A percentile compares a stretch with the other conserved stretches of the same genome.
phyloP scores from a whole-genome alignment of 164 flowering plant genomes.

The Hamamelis virginiana region DNA sequence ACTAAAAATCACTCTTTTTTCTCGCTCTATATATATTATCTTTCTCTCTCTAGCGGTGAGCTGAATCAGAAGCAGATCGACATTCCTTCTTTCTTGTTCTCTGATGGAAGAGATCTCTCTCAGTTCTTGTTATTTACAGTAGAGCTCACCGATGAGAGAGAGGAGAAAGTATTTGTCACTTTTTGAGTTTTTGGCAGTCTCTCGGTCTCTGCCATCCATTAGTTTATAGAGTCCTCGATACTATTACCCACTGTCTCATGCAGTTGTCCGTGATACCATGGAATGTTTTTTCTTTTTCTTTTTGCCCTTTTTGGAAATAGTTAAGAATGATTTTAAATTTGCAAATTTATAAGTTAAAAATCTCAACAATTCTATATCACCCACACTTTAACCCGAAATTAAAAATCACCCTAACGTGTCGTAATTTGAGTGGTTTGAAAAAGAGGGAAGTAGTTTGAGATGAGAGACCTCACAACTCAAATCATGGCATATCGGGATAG shows the following conservation, averaged over 20 bases:
- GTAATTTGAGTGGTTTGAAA: too few relatives aligned
- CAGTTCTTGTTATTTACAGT: too few relatives aligned
- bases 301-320: not conserved
- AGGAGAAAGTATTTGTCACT: not conserved
- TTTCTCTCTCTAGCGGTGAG: not conserved
- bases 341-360: not conserved
- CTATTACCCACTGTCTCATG: not conserved
- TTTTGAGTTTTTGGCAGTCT: not conserved
- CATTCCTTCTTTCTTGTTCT: constrained; percentile 18
- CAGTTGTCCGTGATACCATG: not conserved
- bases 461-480: too few relatives aligned
- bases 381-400: too few relatives aligned
- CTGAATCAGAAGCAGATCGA: constrained; percentile 14
- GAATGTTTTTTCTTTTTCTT: not conserved
- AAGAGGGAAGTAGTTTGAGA: too few relatives aligned
- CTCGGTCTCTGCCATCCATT: not conserved
- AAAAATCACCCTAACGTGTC: too few relatives aligned
- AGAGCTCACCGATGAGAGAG: not conserved
- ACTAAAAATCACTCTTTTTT: not conserved
- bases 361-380: too few relatives aligned
- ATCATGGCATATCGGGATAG: too few relatives aligned
- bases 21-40: not conserved
- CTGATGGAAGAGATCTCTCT: not conserved
- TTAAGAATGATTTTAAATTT: not conserved
- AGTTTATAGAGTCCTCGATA: constrained; percentile 7